Base-by-base conservation (phyloP, 345 rosid species). In the Geranium rotundifolium region DNA sequence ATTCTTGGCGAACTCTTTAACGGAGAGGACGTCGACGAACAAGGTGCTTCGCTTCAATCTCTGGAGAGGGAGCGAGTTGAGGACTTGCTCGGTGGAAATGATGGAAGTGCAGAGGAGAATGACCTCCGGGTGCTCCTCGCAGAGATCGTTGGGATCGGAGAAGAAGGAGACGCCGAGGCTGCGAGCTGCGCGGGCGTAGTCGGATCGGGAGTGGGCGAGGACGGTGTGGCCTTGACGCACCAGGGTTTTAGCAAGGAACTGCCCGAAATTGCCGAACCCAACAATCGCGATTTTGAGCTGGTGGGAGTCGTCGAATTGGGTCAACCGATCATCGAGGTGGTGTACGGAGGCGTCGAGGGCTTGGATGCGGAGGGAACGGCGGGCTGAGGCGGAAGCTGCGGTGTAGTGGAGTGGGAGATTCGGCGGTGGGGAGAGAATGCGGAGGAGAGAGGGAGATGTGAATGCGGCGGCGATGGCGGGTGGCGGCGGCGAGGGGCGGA, bases 11-110 rank as follows among this genome's bases (percentile, higher is more conserved):
- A 87, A 84, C 81, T 85, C 89, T 69, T 90, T 88, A 19, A 90
- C 97, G 2, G 97, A 90, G 15, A 90, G 86, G 17, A 85, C 97
- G 70, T 90, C 97, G 57, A 90, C 95, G 4, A 90, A 87, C 41
- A 90, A 84, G 0, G 97, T 90, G 71, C 84, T 85, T 70, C 95
- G 82, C 80, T 73, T 84, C 63, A 90, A 72, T 76, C 95, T 81
- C 67, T 85, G 90, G 62, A 85, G 61, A 1, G 95, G 90, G 66
- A 90, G 69, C 14, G 86, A 84, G 76, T 71, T 76, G 52, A 90
- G 74, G 68, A 90, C 95, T 59, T 73, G 81, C 71, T 81, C 86
- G 0, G 85, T 77, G 9, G 91, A 90, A 62, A 85, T 74, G 17
- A 90, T 77, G 1, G 97, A 90, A 15, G 90, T 87, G 58, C 80